Evolutionary conservation across 2,329 filamentous ascomycete species (phyloP).

Genomic region (Tolypocladium nubicola): DNA sequence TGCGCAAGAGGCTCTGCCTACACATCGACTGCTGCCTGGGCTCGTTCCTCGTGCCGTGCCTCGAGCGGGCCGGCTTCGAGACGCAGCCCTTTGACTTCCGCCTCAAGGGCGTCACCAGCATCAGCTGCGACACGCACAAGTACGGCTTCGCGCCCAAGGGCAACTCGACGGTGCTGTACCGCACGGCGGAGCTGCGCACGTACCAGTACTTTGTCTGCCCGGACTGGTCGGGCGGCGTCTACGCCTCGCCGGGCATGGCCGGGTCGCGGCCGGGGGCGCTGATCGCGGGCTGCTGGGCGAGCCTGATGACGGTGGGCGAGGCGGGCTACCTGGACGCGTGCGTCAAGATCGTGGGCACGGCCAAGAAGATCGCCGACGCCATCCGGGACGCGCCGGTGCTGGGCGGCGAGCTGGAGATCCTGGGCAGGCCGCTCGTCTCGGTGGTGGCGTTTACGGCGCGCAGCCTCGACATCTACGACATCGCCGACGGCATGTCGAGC

Average conservation of each 20-base stretch:
- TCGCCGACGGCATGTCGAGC: constrained; percentile 75
- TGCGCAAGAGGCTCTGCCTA: constrained; percentile 70
- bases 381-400: constrained; percentile 62
- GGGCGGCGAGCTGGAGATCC: constrained; percentile 60
- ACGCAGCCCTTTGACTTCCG: constrained; percentile 86
- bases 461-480: constrained; percentile 85
- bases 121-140: constrained; percentile 96
- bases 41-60: constrained; percentile 86
- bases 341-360: constrained; percentile 74
- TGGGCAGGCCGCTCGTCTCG: constrained; percentile 79
- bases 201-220: constrained; percentile 97
- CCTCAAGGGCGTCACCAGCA: constrained; percentile 86
- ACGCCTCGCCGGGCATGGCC: constrained; percentile 84
- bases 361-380: constrained; percentile 70
- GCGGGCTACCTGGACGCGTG: constrained; percentile 80
- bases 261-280: constrained; percentile 86
- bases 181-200: constrained; percentile 62
- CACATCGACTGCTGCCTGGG: constrained; percentile 98
- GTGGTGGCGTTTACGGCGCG: constrained; percentile 82
- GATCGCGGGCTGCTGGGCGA: constrained; percentile 93
- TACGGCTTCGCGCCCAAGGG: constrained; percentile 98
- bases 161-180: constrained; percentile 88
- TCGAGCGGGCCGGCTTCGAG: constrained; percentile 89
- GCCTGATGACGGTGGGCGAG: constrained; percentile 80
- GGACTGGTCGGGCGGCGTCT: constrained; percentile 92